Conservation (phyloP, 805 yeast species). For the Hermanozyma aechmeae region DNA sequence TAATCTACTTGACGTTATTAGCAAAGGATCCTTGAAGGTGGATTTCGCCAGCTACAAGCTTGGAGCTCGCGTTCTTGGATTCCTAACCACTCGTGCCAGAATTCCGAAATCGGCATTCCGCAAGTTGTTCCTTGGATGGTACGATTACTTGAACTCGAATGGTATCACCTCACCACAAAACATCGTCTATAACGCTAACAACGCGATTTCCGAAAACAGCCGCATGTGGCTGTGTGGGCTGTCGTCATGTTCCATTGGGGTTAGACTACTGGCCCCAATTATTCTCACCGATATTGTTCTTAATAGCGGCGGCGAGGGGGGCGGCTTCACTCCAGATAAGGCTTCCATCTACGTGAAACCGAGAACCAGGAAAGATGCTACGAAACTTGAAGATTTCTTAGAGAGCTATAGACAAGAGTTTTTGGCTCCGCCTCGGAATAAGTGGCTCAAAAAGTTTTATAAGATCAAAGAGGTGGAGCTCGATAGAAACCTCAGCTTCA, state of each 20-base stretch:
- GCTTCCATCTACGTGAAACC: constrained; percentile 25
- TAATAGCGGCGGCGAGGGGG: constrained; percentile 5
- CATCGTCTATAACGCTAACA: constrained; percentile 30
- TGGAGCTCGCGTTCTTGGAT: constrained; percentile 32
- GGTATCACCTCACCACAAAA: constrained; percentile 13
- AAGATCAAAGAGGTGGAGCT: constrained; percentile 18
- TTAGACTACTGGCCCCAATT: constrained; percentile 21
- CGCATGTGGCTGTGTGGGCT: constrained; percentile 24
- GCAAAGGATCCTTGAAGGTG: constrained; percentile 24
- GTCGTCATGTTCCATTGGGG: constrained; percentile 22
- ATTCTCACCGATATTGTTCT: constrained; percentile 28
- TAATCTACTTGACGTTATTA: constrained; percentile 19
- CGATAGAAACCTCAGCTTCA: constrained; percentile 13
- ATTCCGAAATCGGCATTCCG: constrained; percentile 14
- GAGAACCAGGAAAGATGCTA: constrained; percentile 9
- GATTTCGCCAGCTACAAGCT: constrained; percentile 31
- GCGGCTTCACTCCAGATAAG: constrained; percentile 6
- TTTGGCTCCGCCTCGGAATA: constrained; percentile 6
- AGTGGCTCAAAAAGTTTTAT: constrained; percentile 21
- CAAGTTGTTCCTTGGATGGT: constrained; percentile 30
- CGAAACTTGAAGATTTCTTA: constrained; percentile 11
- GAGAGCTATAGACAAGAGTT: constrained; percentile 4
- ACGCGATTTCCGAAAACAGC: constrained; percentile 24
- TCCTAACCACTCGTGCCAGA: constrained; percentile 14
- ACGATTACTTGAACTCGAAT: constrained; percentile 19